Conservation (phyloP, 306 rosid species). For the Vigna reflexopilosa region DNA sequence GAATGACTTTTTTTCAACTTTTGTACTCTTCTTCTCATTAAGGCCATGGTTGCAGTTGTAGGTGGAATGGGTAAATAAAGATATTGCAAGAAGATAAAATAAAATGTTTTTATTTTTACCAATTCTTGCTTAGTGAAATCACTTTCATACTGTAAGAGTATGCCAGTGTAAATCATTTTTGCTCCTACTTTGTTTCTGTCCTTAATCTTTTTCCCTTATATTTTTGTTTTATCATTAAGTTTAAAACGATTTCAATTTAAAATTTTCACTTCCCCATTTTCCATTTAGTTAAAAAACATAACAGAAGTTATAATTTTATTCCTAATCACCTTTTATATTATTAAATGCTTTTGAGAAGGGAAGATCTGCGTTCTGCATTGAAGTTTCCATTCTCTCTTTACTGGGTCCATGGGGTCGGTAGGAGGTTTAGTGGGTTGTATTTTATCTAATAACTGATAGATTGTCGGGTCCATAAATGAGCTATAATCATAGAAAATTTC, state of each 20-base stretch:
- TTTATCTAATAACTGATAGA: constrained; percentile 8
- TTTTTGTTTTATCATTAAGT: not conserved
- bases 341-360: constrained; percentile 9
- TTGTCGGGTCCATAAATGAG: constrained; percentile 30
- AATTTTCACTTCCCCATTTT: not conserved
- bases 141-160: not conserved
- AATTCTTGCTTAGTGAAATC: constrained; percentile 2
- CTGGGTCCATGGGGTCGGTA: constrained; percentile 13
- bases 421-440: not conserved
- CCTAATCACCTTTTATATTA: not conserved
- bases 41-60: not conserved
- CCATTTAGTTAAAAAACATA: constrained; percentile 7
- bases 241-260: constrained; percentile 18
- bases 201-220: not conserved
- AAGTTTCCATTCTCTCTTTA: not conserved
- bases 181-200: not conserved
- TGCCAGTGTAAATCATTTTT: not conserved
- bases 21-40: constrained; percentile 25
- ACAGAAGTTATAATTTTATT: not conserved
- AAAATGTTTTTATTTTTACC: not conserved
- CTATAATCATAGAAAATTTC: constrained; percentile 2
- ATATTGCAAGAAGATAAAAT: not conserved
- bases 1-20: not conserved
- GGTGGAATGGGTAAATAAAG: constrained; percentile 25
- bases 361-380: not conserved